phyloP scores from a whole-genome alignment of 768 basidiomycete genomes.

The Solioccasus polychromus region DNA sequence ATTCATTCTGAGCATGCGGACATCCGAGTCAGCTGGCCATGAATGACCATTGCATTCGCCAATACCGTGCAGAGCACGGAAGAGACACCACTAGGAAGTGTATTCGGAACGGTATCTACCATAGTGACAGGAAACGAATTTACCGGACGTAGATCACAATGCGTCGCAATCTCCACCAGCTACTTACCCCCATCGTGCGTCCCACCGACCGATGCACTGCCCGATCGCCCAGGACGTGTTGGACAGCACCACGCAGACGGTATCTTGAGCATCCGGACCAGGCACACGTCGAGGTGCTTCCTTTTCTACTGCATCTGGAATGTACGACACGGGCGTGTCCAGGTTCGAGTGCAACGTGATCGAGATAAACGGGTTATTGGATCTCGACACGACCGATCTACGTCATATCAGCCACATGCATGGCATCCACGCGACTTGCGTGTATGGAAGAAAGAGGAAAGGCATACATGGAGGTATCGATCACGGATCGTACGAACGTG shows the following conservation, averaged over 20 bases:
- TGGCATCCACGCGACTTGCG: not conserved
- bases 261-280: constrained; percentile 51
- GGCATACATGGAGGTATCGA: constrained; percentile 42
- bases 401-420: not conserved
- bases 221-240: constrained; percentile 39
- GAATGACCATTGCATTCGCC: no score
- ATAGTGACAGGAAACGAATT: no score
- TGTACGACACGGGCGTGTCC: constrained; percentile 47
- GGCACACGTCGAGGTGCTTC: constrained; percentile 42
- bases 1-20: no score
- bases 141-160: no score
- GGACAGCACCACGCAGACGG: constrained; percentile 43
- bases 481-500: constrained; percentile 49
- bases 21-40: no score
- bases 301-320: constrained; percentile 31
- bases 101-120: no score
- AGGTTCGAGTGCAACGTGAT: constrained; percentile 39
- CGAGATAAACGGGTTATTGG: constrained; percentile 11
- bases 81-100: no score
- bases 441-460: not conserved
- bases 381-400: constrained; percentile 11
- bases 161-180: no score
- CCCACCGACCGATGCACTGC: constrained; percentile 44
- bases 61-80: no score
- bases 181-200: constrained; percentile 39